Base-by-base conservation (phyloP, 2,329 filamentous ascomycete species). In the Dactylellina haptotyla region DNA sequence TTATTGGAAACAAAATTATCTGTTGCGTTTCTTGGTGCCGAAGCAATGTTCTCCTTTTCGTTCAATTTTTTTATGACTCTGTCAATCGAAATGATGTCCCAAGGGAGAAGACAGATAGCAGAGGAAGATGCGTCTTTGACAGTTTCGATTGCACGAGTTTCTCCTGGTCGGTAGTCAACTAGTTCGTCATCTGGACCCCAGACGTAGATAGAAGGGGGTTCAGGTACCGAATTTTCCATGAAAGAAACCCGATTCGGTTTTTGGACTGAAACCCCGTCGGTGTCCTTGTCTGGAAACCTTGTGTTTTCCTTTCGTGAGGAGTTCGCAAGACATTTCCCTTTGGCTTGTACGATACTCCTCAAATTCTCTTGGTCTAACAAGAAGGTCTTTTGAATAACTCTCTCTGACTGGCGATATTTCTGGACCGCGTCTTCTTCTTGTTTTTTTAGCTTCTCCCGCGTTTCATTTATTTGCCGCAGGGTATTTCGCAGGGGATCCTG, bases 141-240 rank as follows among this genome's bases (percentile, higher is more conserved):
- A 18, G 16, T 32, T 16, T 41, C 30, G 1, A 32, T 43, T 8
- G 30, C 2, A 5, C n/a, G 20, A 5, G 30, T 37, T 16, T 28
- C 32, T 16, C 18, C 43, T n/a, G 58, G 58, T 4, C 51, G 41
- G 14, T 72, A 58, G 10, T 72, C 66, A 14, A 72, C 54, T 6
- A 64, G 14, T 20, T 72, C 25, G 18, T 59, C 26, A 2, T 71
- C 32, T 3, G 66, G 66, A 12, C 39, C 43, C 66, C 66, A 71
- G 34, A 71, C 58, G 12, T 58, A 71, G 6, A 64, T 58, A 18
- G 6, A n/a, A 41, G 37, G 37, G 18, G 5, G 12, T n/a, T 1
- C 8, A 16, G 12, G 37, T n/a, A n/a, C 37, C 12, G 8, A 16
- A n/a, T 6, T 6, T 4, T n/a, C 18, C 37, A 16, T 41, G 12